Evolutionary conservation across 2,329 filamentous ascomycete genomes (phyloP).

Genomic region (Colletotrichum cordylinicola): DNA sequence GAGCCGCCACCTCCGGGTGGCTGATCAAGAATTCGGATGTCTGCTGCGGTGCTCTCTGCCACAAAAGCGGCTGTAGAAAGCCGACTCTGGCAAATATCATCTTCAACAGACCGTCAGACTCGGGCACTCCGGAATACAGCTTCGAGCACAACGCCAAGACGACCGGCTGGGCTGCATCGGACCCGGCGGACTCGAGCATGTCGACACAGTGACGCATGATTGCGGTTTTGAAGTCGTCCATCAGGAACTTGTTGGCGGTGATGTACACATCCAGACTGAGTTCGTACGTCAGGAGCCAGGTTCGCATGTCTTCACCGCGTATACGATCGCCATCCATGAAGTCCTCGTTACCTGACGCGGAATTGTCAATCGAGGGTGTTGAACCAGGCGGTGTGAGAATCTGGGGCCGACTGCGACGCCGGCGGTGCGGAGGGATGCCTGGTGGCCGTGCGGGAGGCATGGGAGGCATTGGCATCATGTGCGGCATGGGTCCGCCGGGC

Average conservation of each 20-base stretch:
- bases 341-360: constrained; percentile 20
- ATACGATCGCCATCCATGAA: constrained; percentile 37
- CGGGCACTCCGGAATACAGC: constrained; percentile 48
- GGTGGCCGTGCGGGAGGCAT: constrained; percentile 1
- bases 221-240: constrained; percentile 49
- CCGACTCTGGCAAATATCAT: constrained; percentile 56
- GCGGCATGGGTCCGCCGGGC: constrained; percentile 27
- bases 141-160: constrained; percentile 49
- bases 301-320: constrained; percentile 48
- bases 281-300: constrained; percentile 53
- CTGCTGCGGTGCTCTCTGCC: constrained; percentile 43
- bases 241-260: constrained; percentile 52
- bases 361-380: constrained; percentile 6
- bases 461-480: constrained; percentile 7
- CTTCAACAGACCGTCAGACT: constrained; percentile 47
- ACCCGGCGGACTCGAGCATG: constrained; percentile 49
- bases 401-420: constrained; percentile 15
- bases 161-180: constrained; percentile 47
- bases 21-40: constrained; percentile 47
- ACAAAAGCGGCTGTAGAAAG: constrained; percentile 51
- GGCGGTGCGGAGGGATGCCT: constrained; percentile 15
- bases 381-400: constrained; percentile 17
- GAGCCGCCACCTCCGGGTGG: constrained; percentile 50
- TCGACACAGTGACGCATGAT: constrained; percentile 49
- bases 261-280: constrained; percentile 56